phyloP scores from a whole-genome alignment of 1,139 yeast species.

The Candida neerlandica region DNA sequence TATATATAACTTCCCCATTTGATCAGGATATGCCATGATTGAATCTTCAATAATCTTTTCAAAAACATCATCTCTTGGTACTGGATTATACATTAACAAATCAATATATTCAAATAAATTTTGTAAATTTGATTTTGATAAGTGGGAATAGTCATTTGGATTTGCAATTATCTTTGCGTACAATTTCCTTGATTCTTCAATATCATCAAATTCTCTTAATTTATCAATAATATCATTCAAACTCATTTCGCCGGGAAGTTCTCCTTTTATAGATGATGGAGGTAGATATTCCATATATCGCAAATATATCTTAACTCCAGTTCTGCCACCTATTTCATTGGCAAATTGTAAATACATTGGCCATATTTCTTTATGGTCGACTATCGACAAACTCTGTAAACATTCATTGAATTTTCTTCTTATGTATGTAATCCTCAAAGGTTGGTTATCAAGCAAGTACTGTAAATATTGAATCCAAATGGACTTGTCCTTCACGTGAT shows the following conservation, averaged over 20 bases:
- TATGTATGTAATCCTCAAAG: slow-evolving; percentile 42
- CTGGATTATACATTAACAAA: slow-evolving; percentile 28
- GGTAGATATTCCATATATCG: slow-evolving; percentile 42
- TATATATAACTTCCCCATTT: slow-evolving; percentile 52
- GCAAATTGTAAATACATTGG: slow-evolving; percentile 56
- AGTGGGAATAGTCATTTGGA: slow-evolving; percentile 16
- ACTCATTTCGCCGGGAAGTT: slow-evolving; percentile 10
- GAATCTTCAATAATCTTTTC: slow-evolving; percentile 12
- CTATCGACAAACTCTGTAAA: slow-evolving; percentile 49
- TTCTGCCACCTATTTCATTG: slow-evolving; percentile 42
- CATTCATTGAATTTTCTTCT: slow-evolving; percentile 56
- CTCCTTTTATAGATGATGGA: slow-evolving; percentile 14
- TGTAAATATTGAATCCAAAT: slow-evolving; percentile 61
- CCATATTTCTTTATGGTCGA: slow-evolving; percentile 67
- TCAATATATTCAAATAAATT: slow-evolving; percentile 54
- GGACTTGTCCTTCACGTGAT: slow-evolving; percentile 44
- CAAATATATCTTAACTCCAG: slow-evolving; percentile 44
- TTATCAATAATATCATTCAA: slow-evolving; percentile 23
- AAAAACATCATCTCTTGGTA: slow-evolving; percentile 5
- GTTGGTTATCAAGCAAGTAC: slow-evolving; percentile 39
- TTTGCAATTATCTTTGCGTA: slow-evolving; percentile 18
- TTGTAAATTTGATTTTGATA: slow-evolving; percentile 20
- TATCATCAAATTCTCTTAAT: slow-evolving; percentile 28
- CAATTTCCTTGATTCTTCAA: slow-evolving; percentile 17
- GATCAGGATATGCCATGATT: slow-evolving; percentile 59